Percentiles rank a stretch among this genome's conserved stretches.
phyloP scores from a whole-genome alignment of 805 yeast species.

The Kodamaea laetipori region DNA sequence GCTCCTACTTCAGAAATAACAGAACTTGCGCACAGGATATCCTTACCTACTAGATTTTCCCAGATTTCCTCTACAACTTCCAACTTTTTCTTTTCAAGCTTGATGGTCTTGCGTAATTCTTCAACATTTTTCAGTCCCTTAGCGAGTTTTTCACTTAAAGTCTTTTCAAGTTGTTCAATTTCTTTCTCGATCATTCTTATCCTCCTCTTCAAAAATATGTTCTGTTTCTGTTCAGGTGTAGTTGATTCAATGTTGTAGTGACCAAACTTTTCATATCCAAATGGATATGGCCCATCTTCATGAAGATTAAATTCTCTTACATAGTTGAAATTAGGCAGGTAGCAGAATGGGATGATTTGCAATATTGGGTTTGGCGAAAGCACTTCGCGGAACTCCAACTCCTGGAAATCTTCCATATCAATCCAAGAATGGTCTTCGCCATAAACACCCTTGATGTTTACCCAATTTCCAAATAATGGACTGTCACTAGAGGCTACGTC shows the following conservation, averaged over 20 bases:
- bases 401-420: slow-evolving; percentile 75
- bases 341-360: slow-evolving; percentile 48
- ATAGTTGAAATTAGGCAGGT: slow-evolving; percentile 61
- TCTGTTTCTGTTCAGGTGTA: slow-evolving; percentile 59
- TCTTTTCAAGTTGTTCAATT: slow-evolving; percentile 18
- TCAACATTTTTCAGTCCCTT: slow-evolving; percentile 25
- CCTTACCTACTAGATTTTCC: slow-evolving; percentile 18
- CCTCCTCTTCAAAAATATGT: slow-evolving; percentile 37
- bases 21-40: slow-evolving; percentile 11
- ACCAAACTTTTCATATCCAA: slow-evolving; percentile 65
- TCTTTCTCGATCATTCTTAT: slow-evolving; percentile 17
- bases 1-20: background rate
- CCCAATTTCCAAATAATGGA: slow-evolving; percentile 20
- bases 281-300: slow-evolving; percentile 52
- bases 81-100: slow-evolving; percentile 21
- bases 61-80: slow-evolving; percentile 28
- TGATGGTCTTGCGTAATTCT: slow-evolving; percentile 20
- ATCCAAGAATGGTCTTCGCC: slow-evolving; percentile 57
- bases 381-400: slow-evolving; percentile 55
- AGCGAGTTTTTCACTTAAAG: slow-evolving; percentile 17
- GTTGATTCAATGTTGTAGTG: slow-evolving; percentile 57
- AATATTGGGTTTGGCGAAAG: slow-evolving; percentile 45
- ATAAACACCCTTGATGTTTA: slow-evolving; percentile 25
- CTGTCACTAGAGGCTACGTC: slow-evolving; percentile 2
- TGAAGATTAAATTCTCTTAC: slow-evolving; percentile 53